Evolutionary conservation across 2,329 filamentous ascomycete genomes (phyloP), one percentile per base, ranked within the genome.

Genomic region (Alternaria dauci): DNA sequence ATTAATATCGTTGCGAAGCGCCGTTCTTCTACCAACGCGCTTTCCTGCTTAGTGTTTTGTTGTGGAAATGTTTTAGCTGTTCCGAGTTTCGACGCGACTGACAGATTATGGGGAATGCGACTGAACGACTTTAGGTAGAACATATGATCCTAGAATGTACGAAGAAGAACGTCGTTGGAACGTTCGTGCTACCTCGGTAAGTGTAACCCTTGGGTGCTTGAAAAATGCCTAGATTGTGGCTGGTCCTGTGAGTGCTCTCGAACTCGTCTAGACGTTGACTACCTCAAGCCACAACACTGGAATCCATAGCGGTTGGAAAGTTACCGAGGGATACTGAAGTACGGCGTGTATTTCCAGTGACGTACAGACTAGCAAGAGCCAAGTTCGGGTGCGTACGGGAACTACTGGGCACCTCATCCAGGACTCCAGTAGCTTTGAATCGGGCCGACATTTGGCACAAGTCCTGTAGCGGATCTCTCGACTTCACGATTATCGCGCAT

Each of bases 261-360:
- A 54, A 48, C 55, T 16, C 41, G 46, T 36, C 52, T 47, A 28
- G 52, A 20, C 20, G 18, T 30, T 18, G 9, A 41, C 30, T 38
- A 38, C 32, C 9, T 20, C n/a, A 52, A 58, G 47, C 55, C 55
- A 57, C 32, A 20, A 28, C 18, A 18, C 18, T 23, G 36, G 23
- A 23, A 36, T 7, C 25, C 20, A 28, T 25, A 30, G 32, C 20
- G 44, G 32, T 39, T 52, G 47, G 50, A 58, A 58, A 54, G 50
- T 46, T 58, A 42, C 56, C 50, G 56, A 54, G 50, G 50, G 36
- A 36, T 32, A 8, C 50, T 42, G 30, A 20, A 14, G 23, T 47
- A 16, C 34, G 38, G 42, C 23, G 12, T 36, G 12, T 14, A 23
- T 23, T n/a, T 44, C 16, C 18, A 23, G 28, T 46, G 41, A 39